Base-by-base conservation (phyloP, 2,329 filamentous ascomycete species). In the Sporothrix curviconia region DNA sequence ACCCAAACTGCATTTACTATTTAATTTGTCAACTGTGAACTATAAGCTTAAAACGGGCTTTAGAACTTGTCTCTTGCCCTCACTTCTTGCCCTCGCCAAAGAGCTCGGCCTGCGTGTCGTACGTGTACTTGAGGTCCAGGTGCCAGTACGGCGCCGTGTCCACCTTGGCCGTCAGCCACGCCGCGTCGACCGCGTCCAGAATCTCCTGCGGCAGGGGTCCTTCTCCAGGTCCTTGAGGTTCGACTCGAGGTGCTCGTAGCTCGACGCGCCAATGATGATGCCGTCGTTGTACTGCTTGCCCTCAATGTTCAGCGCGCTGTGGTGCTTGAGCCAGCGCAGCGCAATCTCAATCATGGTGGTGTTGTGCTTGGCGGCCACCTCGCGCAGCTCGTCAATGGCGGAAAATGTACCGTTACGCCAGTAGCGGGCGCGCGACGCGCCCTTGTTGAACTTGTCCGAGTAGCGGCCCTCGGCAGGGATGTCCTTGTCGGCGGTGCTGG, bases 131-230 rank as follows among this genome's bases (percentile, higher is more conserved):
- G 55, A 89, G 69, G 51, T 87, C 83, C 55, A 76, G 73, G 63
- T 82, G 79, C 78, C 78, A 83, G 64, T 82, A 83, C 42, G 74
- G 72, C 8, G 74, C 62, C 25, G 74, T 75, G 43, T 81, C 77
- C 4, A 72, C 68, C 74, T 90, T 91, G 17, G 81, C 76, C 19
- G 85, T 74, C 64, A 78, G 63, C 90, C 90, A 95, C 6, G 88
- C 90, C 68, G 87, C 74, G 64, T 95, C 89, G 59, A 95, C 73
- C 17, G 81, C 84, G 67, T 85, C 72, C 9, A 95, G 79, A 15
- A 95, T 85, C 25, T 90, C 88, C 12, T 88, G 82, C 0, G 89
- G 89, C 61, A 95, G 72, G 1, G 89, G 88, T 0, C 86, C 79
- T 83, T 83, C 68, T 85, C 81, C 30, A 86, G 67, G 60, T 78